Conservation (phyloP, 2,329 filamentous ascomycete species). For the Metarhizium anisopliae region DNA sequence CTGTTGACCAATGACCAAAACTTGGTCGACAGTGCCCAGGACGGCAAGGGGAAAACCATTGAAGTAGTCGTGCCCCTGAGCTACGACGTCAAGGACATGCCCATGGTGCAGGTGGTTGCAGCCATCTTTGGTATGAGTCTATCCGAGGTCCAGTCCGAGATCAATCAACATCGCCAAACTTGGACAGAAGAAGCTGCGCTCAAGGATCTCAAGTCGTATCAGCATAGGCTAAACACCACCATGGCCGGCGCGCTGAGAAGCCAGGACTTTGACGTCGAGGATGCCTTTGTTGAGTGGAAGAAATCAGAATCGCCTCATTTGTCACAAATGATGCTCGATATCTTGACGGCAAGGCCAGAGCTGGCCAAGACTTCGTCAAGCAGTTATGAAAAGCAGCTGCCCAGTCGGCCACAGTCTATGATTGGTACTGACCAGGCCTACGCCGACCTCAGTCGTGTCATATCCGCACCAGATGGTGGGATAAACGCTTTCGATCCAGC, state of each 20-base stretch:
- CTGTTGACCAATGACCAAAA: constrained; percentile 91
- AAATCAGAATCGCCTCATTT: constrained; percentile 80
- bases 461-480: constrained; percentile 35
- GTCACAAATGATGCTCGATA: constrained; percentile 87
- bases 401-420: constrained; percentile 36
- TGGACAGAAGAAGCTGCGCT: constrained; percentile 93
- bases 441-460: constrained; percentile 41
- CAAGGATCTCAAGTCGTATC: constrained; percentile 87
- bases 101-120: constrained; percentile 77
- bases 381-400: constrained; percentile 48
- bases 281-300: constrained; percentile 84
- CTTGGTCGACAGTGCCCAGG: constrained; percentile 36
- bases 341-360: constrained; percentile 78
- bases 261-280: constrained; percentile 84
- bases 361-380: constrained; percentile 67
- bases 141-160: constrained; percentile 75
- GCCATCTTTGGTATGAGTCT: constrained; percentile 76
- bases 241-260: constrained; percentile 67
- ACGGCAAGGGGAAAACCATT: constrained; percentile 42
- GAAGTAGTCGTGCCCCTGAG: constrained; percentile 78
- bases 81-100: constrained; percentile 96
- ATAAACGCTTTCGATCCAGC: constrained; percentile 52
- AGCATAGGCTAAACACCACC: constrained; percentile 75
- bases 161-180: constrained; percentile 66
- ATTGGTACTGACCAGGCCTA: constrained; percentile 41